These are phyloP conservation scores for Leccinum ochraceum DNA, from an alignment of 768 basidiomycete species.

Conservation along the genomic window DNA sequence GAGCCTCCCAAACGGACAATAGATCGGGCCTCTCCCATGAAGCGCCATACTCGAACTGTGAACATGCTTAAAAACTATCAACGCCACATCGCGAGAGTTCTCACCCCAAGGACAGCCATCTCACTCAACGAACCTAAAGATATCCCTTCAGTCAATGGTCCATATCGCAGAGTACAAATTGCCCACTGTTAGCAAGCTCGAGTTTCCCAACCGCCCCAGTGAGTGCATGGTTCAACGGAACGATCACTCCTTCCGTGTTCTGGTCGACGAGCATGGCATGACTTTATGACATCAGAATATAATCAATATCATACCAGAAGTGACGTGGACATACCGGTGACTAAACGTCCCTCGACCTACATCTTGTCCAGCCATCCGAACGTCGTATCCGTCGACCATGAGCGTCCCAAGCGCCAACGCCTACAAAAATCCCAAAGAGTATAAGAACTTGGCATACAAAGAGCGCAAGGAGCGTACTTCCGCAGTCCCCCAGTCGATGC, in stretches of 20 bases:
- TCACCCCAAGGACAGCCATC: conserved; percentile 82
- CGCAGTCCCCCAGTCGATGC: conserved; percentile 87
- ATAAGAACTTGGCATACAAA: not conserved
- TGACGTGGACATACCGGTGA: conserved; percentile 49
- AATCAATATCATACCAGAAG: not conserved
- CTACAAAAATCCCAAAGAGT: no score
- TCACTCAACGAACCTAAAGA: conserved; percentile 80
- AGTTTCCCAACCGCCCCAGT: conserved; percentile 58
- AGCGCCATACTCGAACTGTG: conserved; percentile 84
- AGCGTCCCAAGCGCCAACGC: conserved; percentile 88
- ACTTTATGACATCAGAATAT: conserved; percentile 27
- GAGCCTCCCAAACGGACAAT: conserved; percentile 91
- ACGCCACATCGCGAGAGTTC: conserved; percentile 25
- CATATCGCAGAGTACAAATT: conserved; percentile 17
- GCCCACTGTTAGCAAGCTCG: conserved; percentile 83
- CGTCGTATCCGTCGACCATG: conserved; percentile 77
- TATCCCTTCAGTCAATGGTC: not conserved
- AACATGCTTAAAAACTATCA: conserved; percentile 3
- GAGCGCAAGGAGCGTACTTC: conserved; percentile 50
- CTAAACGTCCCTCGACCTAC: conserved; percentile 91
- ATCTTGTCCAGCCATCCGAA: conserved; percentile 92
- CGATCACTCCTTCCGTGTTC: conserved; percentile 71
- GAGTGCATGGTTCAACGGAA: conserved; percentile 77
- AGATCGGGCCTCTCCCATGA: conserved; percentile 86
- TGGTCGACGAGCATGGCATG: conserved; percentile 95